Evolutionary conservation across 2,329 filamentous ascomycete species (phyloP), one percentile per base, ranked within the genome.

Genomic region (Diplodia sapinea): DNA sequence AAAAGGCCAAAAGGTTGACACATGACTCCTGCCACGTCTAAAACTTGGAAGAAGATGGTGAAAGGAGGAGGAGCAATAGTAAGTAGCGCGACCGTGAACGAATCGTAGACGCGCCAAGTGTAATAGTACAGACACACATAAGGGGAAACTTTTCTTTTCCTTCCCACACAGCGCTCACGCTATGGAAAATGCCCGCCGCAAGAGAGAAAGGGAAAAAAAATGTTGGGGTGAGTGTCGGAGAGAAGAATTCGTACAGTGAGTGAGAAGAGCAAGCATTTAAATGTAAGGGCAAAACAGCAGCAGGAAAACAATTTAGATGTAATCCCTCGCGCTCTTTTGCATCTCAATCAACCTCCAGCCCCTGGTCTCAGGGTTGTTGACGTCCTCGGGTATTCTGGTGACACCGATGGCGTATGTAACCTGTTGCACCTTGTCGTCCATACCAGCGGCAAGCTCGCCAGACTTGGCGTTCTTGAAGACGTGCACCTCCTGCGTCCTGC

Each of bases 391-490:
- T 69, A 96, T 89, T 71, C 95, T 86, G 3, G 95, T 99, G 69
- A 99, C 91, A 74, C 95, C 95, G 73, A 99, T 98, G 70, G 94
- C 95, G 76, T 99, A 99, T 2, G 95, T 98, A 72, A 99, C 95
- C 73, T 97, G 89, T 81, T 99, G 95, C 29, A 99, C 95, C 82
- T 94, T 96, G 81, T 99, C 95, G 80, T 99, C 95, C 93, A 97
- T 98, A 52, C 95, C 95, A 13, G 94, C 94, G 3, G 94, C 94
- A 57, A 99, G 87, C 79, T 97, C 86, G 71, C 90, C 90, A 0
- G 90, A 90, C 85, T 99, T 98, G 68, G 90, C 89, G 72, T 98
- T 96, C 70, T 91, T 88, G 83, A 97, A 99, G 17, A 98, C 94
- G 77, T 99, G 95, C 12, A 99, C 94, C 81, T 99, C 95, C 79